Base-by-base conservation (phyloP, 352 stramenopile genomes). In the Globisporangium paroecandrum region DNA sequence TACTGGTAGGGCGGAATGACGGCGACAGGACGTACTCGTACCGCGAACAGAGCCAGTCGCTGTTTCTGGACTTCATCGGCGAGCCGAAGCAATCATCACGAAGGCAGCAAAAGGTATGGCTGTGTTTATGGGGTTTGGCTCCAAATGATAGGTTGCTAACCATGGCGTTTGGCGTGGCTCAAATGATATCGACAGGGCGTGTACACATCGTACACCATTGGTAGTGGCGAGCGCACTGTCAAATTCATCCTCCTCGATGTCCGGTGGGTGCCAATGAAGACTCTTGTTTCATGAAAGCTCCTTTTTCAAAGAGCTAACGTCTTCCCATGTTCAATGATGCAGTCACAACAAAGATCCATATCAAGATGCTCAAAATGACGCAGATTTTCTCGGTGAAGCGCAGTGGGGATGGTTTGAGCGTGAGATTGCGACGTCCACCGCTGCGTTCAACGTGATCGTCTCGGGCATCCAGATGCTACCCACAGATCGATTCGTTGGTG, bases 401-500 rank as follows among this genome's bases (percentile, higher is more conserved):
- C 90, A 97, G 66, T 97, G 90, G 90, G 57, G 74, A 8, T 97
- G 89, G 89, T 79, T 97, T 58, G 85, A 95, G 65, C 73, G 82
- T 6, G 82, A 95, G 64, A 73, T 97, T n/a, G 77, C 70, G 29
- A 77, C 83, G 38, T 93, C 90, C 18, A 91, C 70, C 10, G 91
- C 93, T 12, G 77, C 87, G 43, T 95, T 98, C 62, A 98, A 98
- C 72, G 87, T 98, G 29, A 86, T 98, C 66, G 89, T 98, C 5
- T 95, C 83, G 29, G 90, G 91, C n/a, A 77, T 98, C 22, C 93
- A 98, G 73, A 84, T 98, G 53, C 78, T 96, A 55, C 83, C 87
- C 1, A 74, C 72, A 34, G 96, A 91, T 43, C 85, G 72, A 13
- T 94, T 83, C 70, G 78, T 94, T 65, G 69, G 82, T 24, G 83